A percentile compares a stretch with the other conserved stretches of the same genome.
Evolutionary conservation across 805 yeast genomes (phyloP).

Genomic region (Blastobotrys chiropterorum): DNA sequence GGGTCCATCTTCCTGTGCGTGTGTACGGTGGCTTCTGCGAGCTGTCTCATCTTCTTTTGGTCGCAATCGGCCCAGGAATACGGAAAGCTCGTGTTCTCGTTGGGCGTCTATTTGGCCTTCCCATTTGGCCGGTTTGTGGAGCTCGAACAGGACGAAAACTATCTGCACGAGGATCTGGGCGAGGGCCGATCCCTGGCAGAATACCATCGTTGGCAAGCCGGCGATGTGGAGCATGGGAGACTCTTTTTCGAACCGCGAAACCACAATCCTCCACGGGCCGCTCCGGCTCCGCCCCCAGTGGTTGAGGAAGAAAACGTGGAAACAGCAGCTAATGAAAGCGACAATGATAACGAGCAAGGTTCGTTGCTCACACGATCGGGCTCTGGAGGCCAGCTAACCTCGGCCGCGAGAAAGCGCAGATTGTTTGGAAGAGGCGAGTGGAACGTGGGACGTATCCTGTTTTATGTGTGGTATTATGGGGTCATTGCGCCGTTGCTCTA

Average conservation of each 20-base stretch:
- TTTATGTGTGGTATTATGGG: slow-evolving; percentile 63
- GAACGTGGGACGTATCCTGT: slow-evolving; percentile 75
- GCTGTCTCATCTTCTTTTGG: slow-evolving; percentile 39
- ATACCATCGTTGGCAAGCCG: slow-evolving; percentile 81
- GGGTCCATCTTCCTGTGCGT: slow-evolving; percentile 57
- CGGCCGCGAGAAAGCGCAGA: slow-evolving; percentile 34
- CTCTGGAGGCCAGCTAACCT: neutral
- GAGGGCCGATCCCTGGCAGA: slow-evolving; percentile 83
- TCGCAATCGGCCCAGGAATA: slow-evolving; percentile 52
- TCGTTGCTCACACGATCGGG: neutral
- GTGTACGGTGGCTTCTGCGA: slow-evolving; percentile 45
- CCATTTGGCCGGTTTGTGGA: slow-evolving; percentile 92
- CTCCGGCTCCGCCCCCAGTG: slow-evolving; percentile 8
- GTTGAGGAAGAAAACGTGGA: slow-evolving; percentile 1
- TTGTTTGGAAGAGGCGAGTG: slow-evolving; percentile 89
- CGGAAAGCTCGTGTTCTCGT: slow-evolving; percentile 49
- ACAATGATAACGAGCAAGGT: neutral
- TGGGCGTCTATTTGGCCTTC: slow-evolving; percentile 65
- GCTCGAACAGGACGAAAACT: slow-evolving; percentile 69
- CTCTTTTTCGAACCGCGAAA: slow-evolving; percentile 68
- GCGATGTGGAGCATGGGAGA: slow-evolving; percentile 62
- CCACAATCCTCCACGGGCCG: slow-evolving; percentile 18
- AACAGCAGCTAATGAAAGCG: neutral
- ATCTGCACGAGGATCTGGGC: slow-evolving; percentile 77
- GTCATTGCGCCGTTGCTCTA: slow-evolving; percentile 62